A percentile compares a stretch with the other conserved stretches of the same genome.
phyloP scores from a whole-genome alignment of 176 grass and related monocot species.

The Oropetium thomaeum region DNA sequence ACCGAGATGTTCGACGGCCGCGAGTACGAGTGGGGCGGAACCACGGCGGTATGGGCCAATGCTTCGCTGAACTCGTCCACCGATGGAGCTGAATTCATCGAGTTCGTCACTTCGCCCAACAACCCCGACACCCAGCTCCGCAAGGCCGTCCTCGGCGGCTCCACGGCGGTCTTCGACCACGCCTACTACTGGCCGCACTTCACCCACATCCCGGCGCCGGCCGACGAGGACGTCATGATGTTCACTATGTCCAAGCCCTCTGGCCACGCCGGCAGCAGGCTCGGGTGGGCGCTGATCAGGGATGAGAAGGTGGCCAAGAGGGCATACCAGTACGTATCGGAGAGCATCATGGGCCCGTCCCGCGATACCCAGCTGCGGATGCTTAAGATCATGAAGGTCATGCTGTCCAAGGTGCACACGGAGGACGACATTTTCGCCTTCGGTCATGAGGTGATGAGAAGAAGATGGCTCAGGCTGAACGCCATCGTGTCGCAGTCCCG shows the following conservation, averaged over 20 bases:
- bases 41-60: slow-evolving; percentile 46
- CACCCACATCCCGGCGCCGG: slow-evolving; percentile 51
- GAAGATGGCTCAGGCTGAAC: slow-evolving; percentile 54
- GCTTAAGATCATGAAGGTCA: slow-evolving; percentile 48
- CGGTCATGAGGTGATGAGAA: slow-evolving; percentile 40
- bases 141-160: slow-evolving; percentile 36
- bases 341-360: slow-evolving; percentile 56
- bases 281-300: slow-evolving; percentile 90
- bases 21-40: slow-evolving; percentile 51
- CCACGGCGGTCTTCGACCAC: slow-evolving; percentile 56
- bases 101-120: slow-evolving; percentile 78
- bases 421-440: slow-evolving; percentile 69
- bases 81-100: slow-evolving; percentile 47
- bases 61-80: slow-evolving; percentile 3
- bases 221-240: slow-evolving; percentile 66
- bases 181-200: slow-evolving; percentile 86
- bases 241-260: slow-evolving; percentile 71
- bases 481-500: slow-evolving; percentile 43
- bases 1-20: slow-evolving; percentile 43
- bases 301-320: slow-evolving; percentile 45
- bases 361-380: slow-evolving; percentile 74
- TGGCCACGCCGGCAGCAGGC: slow-evolving; percentile 71
- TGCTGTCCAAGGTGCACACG: slow-evolving; percentile 44
- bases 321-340: slow-evolving; percentile 8
- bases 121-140: slow-evolving; percentile 56